Percentiles rank a stretch among this genome's conserved stretches.
Evolutionary conservation across 2,329 filamentous ascomycete species (phyloP).

Genomic region (Cordyceps farinosa): DNA sequence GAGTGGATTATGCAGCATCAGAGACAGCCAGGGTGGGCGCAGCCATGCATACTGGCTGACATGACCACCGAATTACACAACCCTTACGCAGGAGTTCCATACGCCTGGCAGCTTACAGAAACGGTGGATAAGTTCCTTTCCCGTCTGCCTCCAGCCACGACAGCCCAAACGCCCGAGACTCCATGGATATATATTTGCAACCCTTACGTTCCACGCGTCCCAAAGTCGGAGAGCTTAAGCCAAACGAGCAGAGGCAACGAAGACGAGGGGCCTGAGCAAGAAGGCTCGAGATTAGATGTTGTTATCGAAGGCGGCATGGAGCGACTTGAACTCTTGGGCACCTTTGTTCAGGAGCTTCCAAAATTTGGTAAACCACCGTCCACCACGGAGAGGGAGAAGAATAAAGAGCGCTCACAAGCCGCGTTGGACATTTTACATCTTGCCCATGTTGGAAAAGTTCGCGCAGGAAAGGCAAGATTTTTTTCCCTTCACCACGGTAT

Average conservation of each 20-base stretch:
- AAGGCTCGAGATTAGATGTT: conserved; percentile 42
- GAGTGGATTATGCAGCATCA: conserved; percentile 39
- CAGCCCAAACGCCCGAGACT: conserved; percentile 40
- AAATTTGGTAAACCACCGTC: conserved; percentile 32
- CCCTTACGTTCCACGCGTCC: conserved; percentile 46
- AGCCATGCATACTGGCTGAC: conserved; percentile 21
- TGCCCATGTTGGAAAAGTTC: conserved; percentile 56
- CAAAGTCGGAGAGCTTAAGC: conserved; percentile 32
- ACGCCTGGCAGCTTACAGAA: conserved; percentile 63
- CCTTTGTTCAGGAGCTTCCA: conserved; percentile 48
- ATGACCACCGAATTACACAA: conserved; percentile 49
- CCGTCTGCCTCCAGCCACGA: conserved; percentile 65
- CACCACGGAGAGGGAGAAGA: conserved; percentile 44
- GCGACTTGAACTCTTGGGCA: conserved; percentile 43
- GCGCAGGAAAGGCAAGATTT: conserved; percentile 59
- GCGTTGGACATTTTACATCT: conserved; percentile 55
- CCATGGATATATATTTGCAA: conserved; percentile 75
- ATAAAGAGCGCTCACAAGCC: conserved; percentile 47
- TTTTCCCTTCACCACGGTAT: neutral
- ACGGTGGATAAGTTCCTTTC: conserved; percentile 61
- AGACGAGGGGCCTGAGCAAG: conserved; percentile 46
- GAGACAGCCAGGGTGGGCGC: conserved; percentile 27
- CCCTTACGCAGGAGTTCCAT: conserved; percentile 50
- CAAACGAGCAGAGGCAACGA: conserved; percentile 43
- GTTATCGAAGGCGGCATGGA: conserved; percentile 53